Evolutionary conservation across 108 stramenopile species (phyloP).

Genomic region (Nitzschia palea): DNA sequence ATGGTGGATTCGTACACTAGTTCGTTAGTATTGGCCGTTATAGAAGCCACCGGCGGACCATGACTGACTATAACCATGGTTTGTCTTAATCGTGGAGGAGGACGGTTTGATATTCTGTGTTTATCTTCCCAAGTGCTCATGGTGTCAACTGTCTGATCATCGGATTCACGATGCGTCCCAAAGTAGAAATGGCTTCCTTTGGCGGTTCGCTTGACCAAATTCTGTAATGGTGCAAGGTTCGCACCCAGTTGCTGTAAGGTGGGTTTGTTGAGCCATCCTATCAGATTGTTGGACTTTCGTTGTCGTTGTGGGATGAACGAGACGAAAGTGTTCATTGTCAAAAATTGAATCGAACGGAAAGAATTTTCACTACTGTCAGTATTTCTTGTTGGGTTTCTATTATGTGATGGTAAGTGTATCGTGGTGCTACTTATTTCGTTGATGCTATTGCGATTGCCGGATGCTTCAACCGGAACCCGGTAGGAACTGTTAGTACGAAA

Average conservation of each 20-base stretch:
- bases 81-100: background rate
- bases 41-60: background rate
- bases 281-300: background rate
- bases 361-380: too few species aligned
- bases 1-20: background rate
- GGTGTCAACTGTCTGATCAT: conserved; percentile 12
- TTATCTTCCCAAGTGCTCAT: conserved; percentile 8
- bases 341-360: background rate
- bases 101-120: background rate
- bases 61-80: conserved; percentile 1
- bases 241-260: background rate
- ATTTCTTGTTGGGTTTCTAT: too few species aligned
- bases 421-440: too few species aligned
- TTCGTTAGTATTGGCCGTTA: background rate
- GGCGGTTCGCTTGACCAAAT: background rate
- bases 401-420: too few species aligned
- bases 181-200: background rate
- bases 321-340: conserved; percentile 1
- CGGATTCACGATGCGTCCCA: background rate
- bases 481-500: too few species aligned
- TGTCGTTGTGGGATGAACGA: background rate
- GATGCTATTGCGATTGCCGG: too few species aligned
- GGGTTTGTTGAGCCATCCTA: background rate
- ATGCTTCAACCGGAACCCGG: too few species aligned
- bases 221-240: background rate